Evolutionary conservation across 345 rosid species (phyloP), one percentile per base, ranked within the genome.

Genomic region (Arabidopsis arenosa): DNA sequence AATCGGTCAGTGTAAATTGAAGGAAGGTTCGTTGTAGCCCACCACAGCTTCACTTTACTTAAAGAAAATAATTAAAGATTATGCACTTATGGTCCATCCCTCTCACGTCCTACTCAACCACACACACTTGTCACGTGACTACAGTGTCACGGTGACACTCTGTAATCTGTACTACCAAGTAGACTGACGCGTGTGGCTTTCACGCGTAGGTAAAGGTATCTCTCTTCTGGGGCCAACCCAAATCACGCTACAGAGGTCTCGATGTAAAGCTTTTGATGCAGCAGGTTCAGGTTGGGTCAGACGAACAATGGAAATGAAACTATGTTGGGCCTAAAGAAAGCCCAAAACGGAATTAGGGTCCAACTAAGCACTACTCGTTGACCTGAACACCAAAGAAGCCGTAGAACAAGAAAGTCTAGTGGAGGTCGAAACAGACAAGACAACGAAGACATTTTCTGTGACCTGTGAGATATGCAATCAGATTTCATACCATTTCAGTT

Each of bases 21-120:
- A 51, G 75, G 80, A 62, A 76, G 75, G 39, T 75, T 75, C 79
- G 74, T 51, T 23, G 61, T 66, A 58, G 73, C 35, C 39, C 33
- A 75, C 73, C 35, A 75, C 21, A 14, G 40, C 6, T 58, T 70
- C 58, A 30, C 64, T 73, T 53, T 73, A 12, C n/a, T 41, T 43
- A 26, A 41, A 30, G 43, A 53, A 28, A 28, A 28, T 28, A 28
- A 28, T 28, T 5, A 41, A 58, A 15, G 32, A 39, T 23, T n/a
- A 26, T 53, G 72, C 49, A 52, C 21, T 58, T 26, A 14, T 64
- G 77, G 57, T 55, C 56, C 65, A 8, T 51, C 60, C 66, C 15
- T 74, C 51, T 66, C 79, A 35, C 8, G 58, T 28, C 55, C 47
- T 59, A 36, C 55, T 69, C 70, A 45, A 39, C 65, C 14, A 12